These are phyloP conservation scores for Zymoseptoria crescenta DNA, from an alignment of 2,329 filamentous ascomycete genomes.

Conservation along the genomic window DNA sequence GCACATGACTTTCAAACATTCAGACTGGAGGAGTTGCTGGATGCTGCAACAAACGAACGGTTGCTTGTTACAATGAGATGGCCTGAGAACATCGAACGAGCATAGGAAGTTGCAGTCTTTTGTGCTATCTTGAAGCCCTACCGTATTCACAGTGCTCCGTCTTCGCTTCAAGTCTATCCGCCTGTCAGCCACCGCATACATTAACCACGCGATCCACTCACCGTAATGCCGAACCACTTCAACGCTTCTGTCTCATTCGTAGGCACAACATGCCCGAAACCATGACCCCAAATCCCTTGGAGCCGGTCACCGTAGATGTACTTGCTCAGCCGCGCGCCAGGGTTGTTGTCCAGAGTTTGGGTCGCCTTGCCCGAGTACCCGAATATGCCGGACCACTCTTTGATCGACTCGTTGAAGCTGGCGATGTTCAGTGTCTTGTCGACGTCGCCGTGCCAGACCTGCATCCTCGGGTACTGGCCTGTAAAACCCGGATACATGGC, in stretches of 20 bases:
- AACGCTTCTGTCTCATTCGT: background rate
- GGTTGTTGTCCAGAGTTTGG: background rate
- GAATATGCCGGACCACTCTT: conserved; percentile 48
- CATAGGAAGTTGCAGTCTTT: background rate
- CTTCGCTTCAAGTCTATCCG: background rate
- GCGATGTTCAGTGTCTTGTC: conserved; percentile 45
- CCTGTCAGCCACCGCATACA: background rate
- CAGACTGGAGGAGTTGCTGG: background rate
- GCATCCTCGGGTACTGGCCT: conserved; percentile 44
- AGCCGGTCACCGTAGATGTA: background rate
- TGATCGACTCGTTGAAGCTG: conserved; percentile 41
- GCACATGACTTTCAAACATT: background rate
- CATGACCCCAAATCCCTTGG: background rate
- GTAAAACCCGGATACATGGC: conserved; percentile 46
- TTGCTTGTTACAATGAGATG: background rate
- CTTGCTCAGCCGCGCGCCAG: background rate
- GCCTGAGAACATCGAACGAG: background rate
- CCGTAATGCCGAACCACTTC: background rate
- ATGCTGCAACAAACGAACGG: background rate
- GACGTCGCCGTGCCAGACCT: conserved; percentile 50
- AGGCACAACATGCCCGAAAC: background rate
- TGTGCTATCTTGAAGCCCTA: background rate
- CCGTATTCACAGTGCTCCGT: background rate
- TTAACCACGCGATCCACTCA: background rate
- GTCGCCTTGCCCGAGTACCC: conserved; percentile 22